phyloP scores from a whole-genome alignment of 257 asterid species.

The Solanum paucissectum region DNA sequence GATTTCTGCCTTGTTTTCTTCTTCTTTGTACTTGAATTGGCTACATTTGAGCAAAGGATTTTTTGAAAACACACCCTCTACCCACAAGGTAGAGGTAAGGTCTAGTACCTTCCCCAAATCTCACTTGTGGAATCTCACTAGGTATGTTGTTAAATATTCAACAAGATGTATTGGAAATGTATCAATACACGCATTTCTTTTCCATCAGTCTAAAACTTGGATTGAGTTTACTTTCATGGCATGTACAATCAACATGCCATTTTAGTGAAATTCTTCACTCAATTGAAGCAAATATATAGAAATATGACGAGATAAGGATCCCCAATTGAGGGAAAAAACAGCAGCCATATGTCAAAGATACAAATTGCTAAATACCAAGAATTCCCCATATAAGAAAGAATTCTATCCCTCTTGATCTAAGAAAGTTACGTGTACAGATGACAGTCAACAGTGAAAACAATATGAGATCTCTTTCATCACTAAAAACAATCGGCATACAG shows the following conservation, averaged over 20 bases:
- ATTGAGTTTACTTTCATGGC: not conserved
- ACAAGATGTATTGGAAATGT: not conserved
- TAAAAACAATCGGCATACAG: not conserved
- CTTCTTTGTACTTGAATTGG: too few species aligned
- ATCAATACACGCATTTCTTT: not conserved
- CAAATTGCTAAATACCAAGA: not conserved
- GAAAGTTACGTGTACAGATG: not conserved
- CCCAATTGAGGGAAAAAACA: not conserved
- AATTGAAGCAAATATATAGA: not conserved
- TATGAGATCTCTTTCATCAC: not conserved
- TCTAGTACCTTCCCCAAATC: too few species aligned
- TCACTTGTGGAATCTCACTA: too few species aligned
- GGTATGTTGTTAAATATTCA: not conserved
- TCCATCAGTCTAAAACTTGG: not conserved
- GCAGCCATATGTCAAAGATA: not conserved
- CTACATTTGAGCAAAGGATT: accelerated
- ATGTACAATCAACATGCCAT: not conserved
- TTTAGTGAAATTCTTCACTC: not conserved
- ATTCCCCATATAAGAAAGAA: not conserved
- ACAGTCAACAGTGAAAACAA: not conserved
- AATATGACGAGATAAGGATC: not conserved
- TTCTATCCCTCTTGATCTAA: not conserved
- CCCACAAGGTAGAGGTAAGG: not conserved
- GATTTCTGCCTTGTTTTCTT: too few species aligned
- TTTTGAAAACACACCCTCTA: not conserved